Conservation (phyloP, 768 basidiomycete species). For the Terana coerulea region DNA sequence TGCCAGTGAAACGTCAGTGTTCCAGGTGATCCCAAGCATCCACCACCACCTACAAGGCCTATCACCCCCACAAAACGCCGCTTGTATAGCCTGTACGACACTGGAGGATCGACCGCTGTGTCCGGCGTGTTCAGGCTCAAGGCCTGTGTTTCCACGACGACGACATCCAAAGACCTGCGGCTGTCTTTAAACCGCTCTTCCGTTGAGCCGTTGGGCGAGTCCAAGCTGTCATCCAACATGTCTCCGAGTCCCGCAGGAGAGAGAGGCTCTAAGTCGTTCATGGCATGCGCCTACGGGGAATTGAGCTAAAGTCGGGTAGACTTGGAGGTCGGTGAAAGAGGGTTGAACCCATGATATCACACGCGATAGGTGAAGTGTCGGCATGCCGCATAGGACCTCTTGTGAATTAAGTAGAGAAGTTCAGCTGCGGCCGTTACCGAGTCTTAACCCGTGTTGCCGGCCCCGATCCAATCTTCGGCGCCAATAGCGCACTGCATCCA, state of each 20-base stretch:
- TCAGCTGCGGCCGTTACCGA: too few species aligned
- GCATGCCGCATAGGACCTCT: too few species aligned
- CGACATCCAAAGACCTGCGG: neutral
- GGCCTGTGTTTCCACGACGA: neutral
- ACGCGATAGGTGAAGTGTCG: too few species aligned
- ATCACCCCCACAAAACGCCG: slow-evolving; percentile 61
- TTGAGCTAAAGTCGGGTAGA: too few species aligned
- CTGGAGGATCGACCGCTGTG: neutral
- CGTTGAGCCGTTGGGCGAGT: neutral
- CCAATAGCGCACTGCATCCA: too few species aligned
- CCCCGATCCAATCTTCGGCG: too few species aligned
- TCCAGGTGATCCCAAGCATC: neutral
- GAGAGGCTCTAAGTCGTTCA: neutral
- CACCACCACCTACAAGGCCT: slow-evolving; percentile 14
- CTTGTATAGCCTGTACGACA: slow-evolving; percentile 61
- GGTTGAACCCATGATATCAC: too few species aligned
- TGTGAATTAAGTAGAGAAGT: too few species aligned
- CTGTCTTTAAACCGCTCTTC: too few species aligned
- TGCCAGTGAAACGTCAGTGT: slow-evolving; percentile 21
- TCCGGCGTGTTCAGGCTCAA: neutral
- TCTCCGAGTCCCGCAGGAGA: neutral
- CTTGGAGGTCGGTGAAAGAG: too few species aligned
- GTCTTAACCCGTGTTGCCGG: too few species aligned
- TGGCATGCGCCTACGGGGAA: too few species aligned
- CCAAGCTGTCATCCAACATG: neutral